Evolutionary conservation across 192 early-diverging fungal genomes (phyloP).

Genomic region (Helicostylum pulchrum): DNA sequence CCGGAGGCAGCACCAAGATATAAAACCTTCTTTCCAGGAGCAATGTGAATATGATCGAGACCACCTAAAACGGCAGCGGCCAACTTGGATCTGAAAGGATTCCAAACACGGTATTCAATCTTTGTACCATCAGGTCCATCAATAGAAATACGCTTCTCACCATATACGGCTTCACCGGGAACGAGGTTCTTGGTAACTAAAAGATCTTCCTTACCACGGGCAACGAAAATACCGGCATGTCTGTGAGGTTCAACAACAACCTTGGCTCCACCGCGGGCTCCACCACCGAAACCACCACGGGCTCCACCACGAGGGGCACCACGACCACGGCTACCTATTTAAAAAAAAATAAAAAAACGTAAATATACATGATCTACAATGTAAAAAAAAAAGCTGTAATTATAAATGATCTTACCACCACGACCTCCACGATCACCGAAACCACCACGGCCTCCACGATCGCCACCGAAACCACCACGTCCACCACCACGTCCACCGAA

Average conservation of each 20-base stretch:
- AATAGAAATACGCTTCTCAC: slow-evolving; percentile 96
- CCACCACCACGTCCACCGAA: no score
- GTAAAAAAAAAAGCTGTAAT: not conserved
- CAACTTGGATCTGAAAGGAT: slow-evolving; percentile 98
- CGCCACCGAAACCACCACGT: slow-evolving; percentile 24
- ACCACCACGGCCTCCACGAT: slow-evolving; percentile 27
- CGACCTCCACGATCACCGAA: slow-evolving; percentile 1
- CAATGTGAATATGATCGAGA: slow-evolving; percentile 93
- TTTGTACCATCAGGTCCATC: slow-evolving; percentile 95
- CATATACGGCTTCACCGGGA: slow-evolving; percentile 94
- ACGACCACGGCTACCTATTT: slow-evolving; percentile 24
- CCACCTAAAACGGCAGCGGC: slow-evolving; percentile 97
- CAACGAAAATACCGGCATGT: slow-evolving; percentile 94
- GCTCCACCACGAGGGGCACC: slow-evolving; percentile 43
- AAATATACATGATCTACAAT: not conserved
- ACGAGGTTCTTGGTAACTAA: slow-evolving; percentile 98
- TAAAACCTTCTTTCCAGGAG: slow-evolving; percentile 93
- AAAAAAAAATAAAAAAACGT: not conserved
- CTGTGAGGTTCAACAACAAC: slow-evolving; percentile 96
- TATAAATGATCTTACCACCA: not conserved
- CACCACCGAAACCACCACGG: slow-evolving; percentile 61
- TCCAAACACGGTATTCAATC: slow-evolving; percentile 99
- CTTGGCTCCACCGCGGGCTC: slow-evolving; percentile 88
- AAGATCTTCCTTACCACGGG: slow-evolving; percentile 98
- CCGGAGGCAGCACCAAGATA: slow-evolving; percentile 96